These are phyloP conservation scores for Rhizophagus clarus DNA, from an alignment of 192 early-diverging fungal genomes.

Conservation along the genomic window DNA sequence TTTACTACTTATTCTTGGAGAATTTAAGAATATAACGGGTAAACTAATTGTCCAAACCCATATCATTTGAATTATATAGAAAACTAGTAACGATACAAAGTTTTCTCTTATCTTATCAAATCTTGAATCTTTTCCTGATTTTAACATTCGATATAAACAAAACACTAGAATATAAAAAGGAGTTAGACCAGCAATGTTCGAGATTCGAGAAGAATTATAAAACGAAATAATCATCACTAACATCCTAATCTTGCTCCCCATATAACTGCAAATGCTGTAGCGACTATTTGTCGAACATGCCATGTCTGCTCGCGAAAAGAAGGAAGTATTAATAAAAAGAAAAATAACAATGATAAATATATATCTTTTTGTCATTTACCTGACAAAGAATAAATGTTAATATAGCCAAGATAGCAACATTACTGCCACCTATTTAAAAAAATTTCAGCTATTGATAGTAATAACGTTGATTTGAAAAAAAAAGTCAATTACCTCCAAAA, in stretches of 20 bases:
- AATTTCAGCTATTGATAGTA: not conserved
- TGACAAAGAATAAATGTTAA: conserved; percentile 21
- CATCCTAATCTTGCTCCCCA: conserved; percentile 26
- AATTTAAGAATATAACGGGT: conserved; percentile 29
- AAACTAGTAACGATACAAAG: conserved; percentile 6
- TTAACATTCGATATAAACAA: conserved; percentile 30
- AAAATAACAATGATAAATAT: not conserved
- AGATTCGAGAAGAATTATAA: not conserved
- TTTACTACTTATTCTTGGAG: conserved; percentile 17
- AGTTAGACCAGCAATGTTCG: not conserved
- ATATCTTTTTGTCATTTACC: not conserved
- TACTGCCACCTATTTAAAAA: conserved; percentile 22
- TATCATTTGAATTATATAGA: conserved; percentile 31
- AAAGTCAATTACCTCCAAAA: conserved; percentile 21
- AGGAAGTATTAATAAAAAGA: not conserved
- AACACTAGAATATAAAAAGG: not conserved
- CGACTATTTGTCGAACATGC: conserved; percentile 27
- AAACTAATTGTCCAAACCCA: conserved; percentile 34
- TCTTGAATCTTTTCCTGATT: conserved; percentile 29
- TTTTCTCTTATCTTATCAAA: conserved; percentile 26
- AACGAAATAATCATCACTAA: not conserved
- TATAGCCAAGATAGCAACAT: conserved; percentile 26
- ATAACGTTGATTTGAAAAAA: not conserved
- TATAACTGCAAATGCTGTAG: conserved; percentile 5
- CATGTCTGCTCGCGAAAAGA: conserved; percentile 13